Conservation (phyloP, 345 rosid species). For the Citrus inodora region DNA sequence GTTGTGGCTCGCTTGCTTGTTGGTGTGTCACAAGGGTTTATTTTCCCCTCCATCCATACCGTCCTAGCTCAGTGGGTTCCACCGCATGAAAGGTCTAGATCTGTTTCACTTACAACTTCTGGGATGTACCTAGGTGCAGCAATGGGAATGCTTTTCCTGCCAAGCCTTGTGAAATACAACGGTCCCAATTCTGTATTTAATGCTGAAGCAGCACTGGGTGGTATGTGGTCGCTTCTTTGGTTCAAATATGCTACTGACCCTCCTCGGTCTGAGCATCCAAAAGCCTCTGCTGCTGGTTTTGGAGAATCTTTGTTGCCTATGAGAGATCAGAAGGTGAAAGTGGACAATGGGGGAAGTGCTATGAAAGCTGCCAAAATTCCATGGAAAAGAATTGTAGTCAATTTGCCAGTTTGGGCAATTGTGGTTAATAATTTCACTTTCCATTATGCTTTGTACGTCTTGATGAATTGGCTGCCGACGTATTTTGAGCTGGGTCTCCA, state of each 20-base stretch:
- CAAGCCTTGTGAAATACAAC: conserved; percentile 73
- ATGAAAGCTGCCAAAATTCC: conserved; percentile 59
- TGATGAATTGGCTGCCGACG: conserved; percentile 98
- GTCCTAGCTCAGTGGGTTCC: conserved; percentile 99
- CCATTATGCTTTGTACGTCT: conserved; percentile 88
- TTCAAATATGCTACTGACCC: conserved; percentile 77
- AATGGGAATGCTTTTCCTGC: conserved; percentile 90
- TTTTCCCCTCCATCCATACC: conserved; percentile 93
- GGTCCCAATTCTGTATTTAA: conserved; percentile 90
- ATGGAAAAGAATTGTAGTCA: conserved; percentile 73
- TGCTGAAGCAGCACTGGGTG: conserved; percentile 86
- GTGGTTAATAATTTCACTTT: conserved; percentile 94
- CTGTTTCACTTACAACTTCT: conserved; percentile 91
- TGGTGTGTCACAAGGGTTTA: conserved; percentile 98
- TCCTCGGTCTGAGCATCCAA: conserved; percentile 84
- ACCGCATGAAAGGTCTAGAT: conserved; percentile 95
- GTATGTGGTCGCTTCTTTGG: conserved; percentile 89
- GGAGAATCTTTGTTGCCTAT: conserved; percentile 73
- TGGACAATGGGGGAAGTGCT: conserved; percentile 50
- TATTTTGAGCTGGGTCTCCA: conserved; percentile 88
- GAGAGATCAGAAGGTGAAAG: conserved; percentile 56
- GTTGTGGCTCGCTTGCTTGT: conserved; percentile 87
- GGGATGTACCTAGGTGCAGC: conserved; percentile 99
- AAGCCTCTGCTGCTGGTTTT: conserved; percentile 85
- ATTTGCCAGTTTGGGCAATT: conserved; percentile 87